Evolutionary conservation across 768 basidiomycete genomes (phyloP).

Genomic region (Mycena pura): DNA sequence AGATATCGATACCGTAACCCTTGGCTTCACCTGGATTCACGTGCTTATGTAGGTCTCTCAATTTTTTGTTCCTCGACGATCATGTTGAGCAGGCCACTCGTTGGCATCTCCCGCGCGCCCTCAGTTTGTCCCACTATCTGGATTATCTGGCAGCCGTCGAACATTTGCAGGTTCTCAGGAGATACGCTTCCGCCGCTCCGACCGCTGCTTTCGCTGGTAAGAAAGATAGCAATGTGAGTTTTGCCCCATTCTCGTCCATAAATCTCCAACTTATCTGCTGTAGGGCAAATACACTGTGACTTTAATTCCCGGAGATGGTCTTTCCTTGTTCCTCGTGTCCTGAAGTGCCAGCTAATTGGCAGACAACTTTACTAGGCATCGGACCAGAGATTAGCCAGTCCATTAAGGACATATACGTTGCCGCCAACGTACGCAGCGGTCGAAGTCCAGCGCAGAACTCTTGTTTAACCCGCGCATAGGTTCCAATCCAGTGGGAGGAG

Average conservation of each 20-base stretch:
- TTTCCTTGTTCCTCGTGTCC: constrained; percentile 30
- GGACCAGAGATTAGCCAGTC: constrained; percentile 98
- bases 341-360: constrained; percentile 15
- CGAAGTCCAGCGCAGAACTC: neutral
- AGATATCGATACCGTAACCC: neutral
- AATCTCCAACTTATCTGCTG: neutral
- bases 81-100: constrained; percentile 70
- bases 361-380: constrained; percentile 67
- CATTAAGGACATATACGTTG: constrained; percentile 90
- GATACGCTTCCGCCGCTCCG: constrained; percentile 78
- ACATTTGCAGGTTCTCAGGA: constrained; percentile 54
- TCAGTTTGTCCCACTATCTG: constrained; percentile 53
- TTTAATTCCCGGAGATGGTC: constrained; percentile 95
- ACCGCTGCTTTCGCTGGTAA: constrained; percentile 91
- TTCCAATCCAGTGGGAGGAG: constrained; percentile 99
- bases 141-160: too few species aligned
- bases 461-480: constrained; percentile 52
- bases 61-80: constrained; percentile 34
- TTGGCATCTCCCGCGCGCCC: constrained; percentile 60
- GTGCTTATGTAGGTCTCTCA: neutral
- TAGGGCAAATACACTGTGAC: constrained; percentile 98
- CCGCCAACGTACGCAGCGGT: constrained; percentile 69
- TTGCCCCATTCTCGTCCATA: neutral
- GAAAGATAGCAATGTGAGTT: constrained; percentile 84
- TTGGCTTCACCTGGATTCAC: neutral